These are phyloP conservation scores for Prunus padus DNA, from an alignment of 306 rosid genomes.

Conservation along the genomic window DNA sequence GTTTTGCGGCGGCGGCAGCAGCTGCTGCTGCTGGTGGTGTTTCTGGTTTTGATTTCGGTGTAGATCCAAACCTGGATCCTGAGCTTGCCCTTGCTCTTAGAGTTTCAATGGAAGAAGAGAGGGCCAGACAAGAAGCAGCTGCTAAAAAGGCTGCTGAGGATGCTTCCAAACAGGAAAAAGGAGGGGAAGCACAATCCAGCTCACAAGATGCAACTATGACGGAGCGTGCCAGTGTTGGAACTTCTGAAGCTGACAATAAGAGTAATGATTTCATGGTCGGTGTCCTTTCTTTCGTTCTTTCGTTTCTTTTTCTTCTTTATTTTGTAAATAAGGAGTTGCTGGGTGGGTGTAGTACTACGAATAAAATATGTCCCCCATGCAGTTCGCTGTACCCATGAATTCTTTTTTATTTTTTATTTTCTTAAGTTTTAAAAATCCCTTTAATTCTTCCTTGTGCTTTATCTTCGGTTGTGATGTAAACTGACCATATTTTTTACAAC, in stretches of 20 bases:
- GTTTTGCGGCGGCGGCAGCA: slow-evolving; percentile 90
- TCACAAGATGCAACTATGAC: slow-evolving; percentile 89
- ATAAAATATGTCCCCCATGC: not conserved
- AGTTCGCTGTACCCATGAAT: not conserved
- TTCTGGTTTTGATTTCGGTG: slow-evolving; percentile 96
- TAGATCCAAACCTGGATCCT: slow-evolving; percentile 98
- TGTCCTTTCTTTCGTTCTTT: slow-evolving; percentile 1
- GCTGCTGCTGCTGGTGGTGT: slow-evolving; percentile 91
- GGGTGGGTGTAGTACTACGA: not conserved
- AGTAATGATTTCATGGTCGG: slow-evolving; percentile 60
- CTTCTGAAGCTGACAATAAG: slow-evolving; percentile 70
- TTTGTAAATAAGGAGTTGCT: not conserved
- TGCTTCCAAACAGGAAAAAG: slow-evolving; percentile 70
- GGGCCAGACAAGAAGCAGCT: slow-evolving; percentile 99
- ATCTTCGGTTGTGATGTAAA: not conserved
- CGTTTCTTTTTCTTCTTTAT: too few relatives aligned
- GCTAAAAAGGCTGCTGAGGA: slow-evolving; percentile 97
- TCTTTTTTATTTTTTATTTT: not conserved
- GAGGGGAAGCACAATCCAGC: slow-evolving; percentile 62
- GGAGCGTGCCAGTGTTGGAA: slow-evolving; percentile 57
- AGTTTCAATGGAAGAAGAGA: slow-evolving; percentile 99
- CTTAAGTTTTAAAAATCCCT: not conserved
- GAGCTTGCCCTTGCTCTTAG: slow-evolving; percentile 99
- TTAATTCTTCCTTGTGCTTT: not conserved
- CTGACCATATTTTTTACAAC: slow-evolving; percentile 17